Evolutionary conservation across 2,329 filamentous ascomycete genomes (phyloP), one percentile per base, ranked within the genome.

Genomic region (Myriosclerotinia scirpicola): DNA sequence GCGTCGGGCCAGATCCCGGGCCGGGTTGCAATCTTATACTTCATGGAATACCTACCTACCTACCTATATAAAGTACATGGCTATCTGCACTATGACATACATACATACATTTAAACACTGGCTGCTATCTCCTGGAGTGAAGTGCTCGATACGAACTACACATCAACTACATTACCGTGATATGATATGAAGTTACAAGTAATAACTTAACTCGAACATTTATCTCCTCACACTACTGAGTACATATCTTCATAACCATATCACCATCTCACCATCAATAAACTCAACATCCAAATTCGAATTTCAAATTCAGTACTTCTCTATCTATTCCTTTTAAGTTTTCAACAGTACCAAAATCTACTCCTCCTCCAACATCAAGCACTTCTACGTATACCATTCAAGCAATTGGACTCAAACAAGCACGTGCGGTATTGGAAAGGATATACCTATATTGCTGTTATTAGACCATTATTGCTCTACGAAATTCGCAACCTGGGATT

Each of bases 51-150:
- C 26, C 26, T 26, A 26, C 26, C 26, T 26, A 26, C 26, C 26
- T 5, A 38, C 34, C 6, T 40, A 9, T 58, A 44, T 22, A 58
- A 30, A 22, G 11, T 15, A 34, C 54, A 55, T 22, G 40, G 42
- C 42, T n/a, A 15, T n/a, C 56, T 48, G 56, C 42, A 48, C 48
- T 17, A 48, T 48, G 56, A 60, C 42, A 60, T 60, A 48, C 20
- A 15, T 36, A 60, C 15, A 34, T 59, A 34, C 3, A 34, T 38
- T 42, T 40, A 17, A 22, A 22, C 4, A 22, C 46, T n/a, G 6
- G 44, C 44, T 46, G 11, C 7, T 11, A 12, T 60, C 42, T 40
- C 48, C 48, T 12, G 7, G 22, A 9, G 46, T 11, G 14, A 22
- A 50, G 46, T 46, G 17, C n/a, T 55, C 22, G 54, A 55, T 55